Conservation (phyloP, 2,329 filamentous ascomycete genomes). For the Myriosclerotinia duriaeana region DNA sequence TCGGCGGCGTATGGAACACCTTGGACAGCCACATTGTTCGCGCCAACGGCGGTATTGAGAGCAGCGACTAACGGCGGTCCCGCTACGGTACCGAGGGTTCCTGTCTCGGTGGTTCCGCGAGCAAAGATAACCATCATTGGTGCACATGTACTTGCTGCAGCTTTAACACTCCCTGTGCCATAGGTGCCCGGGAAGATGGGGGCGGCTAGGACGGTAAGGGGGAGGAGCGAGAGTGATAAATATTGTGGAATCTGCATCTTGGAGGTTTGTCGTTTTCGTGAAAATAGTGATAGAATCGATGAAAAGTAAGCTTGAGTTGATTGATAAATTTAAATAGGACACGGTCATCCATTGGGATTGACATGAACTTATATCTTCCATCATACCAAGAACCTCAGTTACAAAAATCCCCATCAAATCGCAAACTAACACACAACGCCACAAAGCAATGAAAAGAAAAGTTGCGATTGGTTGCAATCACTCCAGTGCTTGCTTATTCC, state of each 20-base stretch:
- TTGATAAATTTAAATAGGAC: background rate
- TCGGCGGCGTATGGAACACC: conserved; percentile 54
- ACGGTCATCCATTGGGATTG: background rate
- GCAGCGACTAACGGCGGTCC: conserved; percentile 37
- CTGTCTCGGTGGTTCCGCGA: conserved; percentile 33
- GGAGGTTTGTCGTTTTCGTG: background rate
- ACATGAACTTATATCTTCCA: conserved; percentile 8
- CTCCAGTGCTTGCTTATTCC: background rate
- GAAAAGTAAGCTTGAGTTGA: background rate
- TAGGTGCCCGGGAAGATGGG: background rate
- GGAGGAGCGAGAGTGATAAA: conserved; percentile 7
- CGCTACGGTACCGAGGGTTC: conserved; percentile 31
- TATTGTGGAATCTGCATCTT: conserved; percentile 4
- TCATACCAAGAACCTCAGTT: background rate
- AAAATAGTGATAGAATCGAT: background rate
- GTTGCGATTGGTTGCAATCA: conserved; percentile 8
- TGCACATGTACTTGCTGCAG: conserved; percentile 29
- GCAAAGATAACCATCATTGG: conserved; percentile 36
- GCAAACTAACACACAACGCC: background rate
- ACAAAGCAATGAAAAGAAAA: background rate
- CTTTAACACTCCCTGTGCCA: background rate
- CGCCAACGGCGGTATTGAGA: conserved; percentile 42
- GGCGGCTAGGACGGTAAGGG: conserved; percentile 2
- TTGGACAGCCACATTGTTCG: conserved; percentile 48
- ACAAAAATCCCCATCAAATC: background rate